phyloP scores from a whole-genome alignment of 2,329 filamentous ascomycete species.

The Calonectria fujianensis region DNA sequence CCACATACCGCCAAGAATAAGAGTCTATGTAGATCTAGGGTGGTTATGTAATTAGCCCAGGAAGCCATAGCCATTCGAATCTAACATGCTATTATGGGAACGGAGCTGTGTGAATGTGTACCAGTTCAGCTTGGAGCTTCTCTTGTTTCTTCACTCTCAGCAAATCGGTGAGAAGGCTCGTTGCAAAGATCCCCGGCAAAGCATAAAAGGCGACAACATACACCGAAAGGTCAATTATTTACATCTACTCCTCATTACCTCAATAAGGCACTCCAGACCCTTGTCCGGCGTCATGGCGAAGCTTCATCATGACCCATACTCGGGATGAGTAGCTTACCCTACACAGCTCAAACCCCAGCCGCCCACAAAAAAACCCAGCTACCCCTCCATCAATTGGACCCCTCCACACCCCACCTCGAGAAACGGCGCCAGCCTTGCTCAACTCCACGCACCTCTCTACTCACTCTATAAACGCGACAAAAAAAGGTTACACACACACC shows the following conservation, averaged over 20 bases:
- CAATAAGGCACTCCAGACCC: background rate
- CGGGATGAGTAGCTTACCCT: background rate
- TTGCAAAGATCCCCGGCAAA: background rate
- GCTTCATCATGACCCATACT: background rate
- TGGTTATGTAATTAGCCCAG: background rate
- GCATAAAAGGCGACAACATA: background rate
- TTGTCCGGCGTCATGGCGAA: background rate
- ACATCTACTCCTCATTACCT: background rate
- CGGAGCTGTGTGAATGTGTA: too few species aligned
- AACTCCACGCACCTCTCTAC: slow-evolving; percentile 64
- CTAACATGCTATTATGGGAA: background rate
- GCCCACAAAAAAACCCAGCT: slow-evolving; percentile 18
- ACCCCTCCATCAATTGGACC: slow-evolving; percentile 27
- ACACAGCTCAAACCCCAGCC: slow-evolving; percentile 9
- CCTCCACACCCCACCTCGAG: slow-evolving; percentile 18
- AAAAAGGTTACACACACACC: background rate
- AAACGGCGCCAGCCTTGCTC: slow-evolving; percentile 52
- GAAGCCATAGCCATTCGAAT: background rate
- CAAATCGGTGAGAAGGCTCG: background rate
- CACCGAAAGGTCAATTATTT: too few species aligned
- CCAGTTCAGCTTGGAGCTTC: too few species aligned
- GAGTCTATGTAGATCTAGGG: background rate
- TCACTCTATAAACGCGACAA: background rate
- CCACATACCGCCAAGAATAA: background rate
- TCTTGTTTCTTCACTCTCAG: background rate